These are phyloP conservation scores for Tolypocladium album DNA, from an alignment of 2,329 filamentous ascomycete genomes.

Conservation along the genomic window DNA sequence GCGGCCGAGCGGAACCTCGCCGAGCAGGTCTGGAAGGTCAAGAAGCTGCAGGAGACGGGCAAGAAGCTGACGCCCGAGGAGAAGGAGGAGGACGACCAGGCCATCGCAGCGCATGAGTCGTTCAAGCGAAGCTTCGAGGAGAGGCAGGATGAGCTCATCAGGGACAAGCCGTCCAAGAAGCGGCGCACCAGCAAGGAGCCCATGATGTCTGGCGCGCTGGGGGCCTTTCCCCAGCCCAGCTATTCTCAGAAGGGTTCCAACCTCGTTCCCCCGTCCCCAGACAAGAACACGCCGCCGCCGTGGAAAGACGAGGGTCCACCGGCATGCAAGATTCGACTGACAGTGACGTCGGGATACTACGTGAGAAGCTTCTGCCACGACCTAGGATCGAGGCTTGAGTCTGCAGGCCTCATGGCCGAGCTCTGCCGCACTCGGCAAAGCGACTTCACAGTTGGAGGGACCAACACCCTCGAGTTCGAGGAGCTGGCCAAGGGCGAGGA, in stretches of 20 bases:
- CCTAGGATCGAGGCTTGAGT: constrained; percentile 70
- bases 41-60: constrained; percentile 41
- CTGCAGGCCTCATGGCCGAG: constrained; percentile 76
- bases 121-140: constrained; percentile 50
- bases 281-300: constrained; percentile 37
- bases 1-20: constrained; percentile 66
- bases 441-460: constrained; percentile 60
- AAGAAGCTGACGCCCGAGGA: constrained; percentile 43
- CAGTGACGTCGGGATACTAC: constrained; percentile 92
- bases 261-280: constrained; percentile 37
- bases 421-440: constrained; percentile 73
- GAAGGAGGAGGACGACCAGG: constrained; percentile 43
- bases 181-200: constrained; percentile 19
- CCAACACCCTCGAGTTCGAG: constrained; percentile 67
- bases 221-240: constrained; percentile 34
- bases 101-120: constrained; percentile 42
- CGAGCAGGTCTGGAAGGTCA: constrained; percentile 57
- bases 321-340: constrained; percentile 77
- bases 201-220: constrained; percentile 49
- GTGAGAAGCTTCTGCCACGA: constrained; percentile 91
- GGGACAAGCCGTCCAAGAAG: constrained; percentile 31
- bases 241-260: constrained; percentile 35
- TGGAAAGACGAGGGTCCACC: constrained; percentile 57
- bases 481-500: constrained; percentile 68
- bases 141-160: constrained; percentile 45